phyloP scores from a whole-genome alignment of 257 asterid genomes.

The Knoxia roxburghii region DNA sequence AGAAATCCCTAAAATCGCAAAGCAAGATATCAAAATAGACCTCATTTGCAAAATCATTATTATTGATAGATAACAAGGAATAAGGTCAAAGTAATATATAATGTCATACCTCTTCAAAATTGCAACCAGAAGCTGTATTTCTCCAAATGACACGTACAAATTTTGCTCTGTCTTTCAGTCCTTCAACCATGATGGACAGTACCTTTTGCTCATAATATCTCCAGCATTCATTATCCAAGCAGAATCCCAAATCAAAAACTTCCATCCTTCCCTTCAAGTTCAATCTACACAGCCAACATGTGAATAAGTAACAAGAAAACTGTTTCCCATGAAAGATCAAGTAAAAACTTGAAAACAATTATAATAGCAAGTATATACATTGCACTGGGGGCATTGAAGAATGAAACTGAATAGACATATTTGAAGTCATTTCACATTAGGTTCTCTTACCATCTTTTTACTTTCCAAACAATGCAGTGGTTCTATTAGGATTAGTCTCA shows the following conservation, averaged over 20 bases:
- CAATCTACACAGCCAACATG: slow-evolving; percentile 48
- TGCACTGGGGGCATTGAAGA: neutral
- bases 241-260: slow-evolving; percentile 57
- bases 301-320: slow-evolving; percentile 22
- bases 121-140: slow-evolving; percentile 47
- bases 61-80: slow-evolving; percentile 12
- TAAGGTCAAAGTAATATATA: too few species aligned
- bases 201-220: slow-evolving; percentile 86
- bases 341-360: neutral
- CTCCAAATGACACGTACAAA: slow-evolving; percentile 80
- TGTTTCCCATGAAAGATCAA: neutral
- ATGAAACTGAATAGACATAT: neutral
- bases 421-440: neutral
- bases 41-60: slow-evolving; percentile 9
- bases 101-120: slow-evolving; percentile 69
- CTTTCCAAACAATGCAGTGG: neutral
- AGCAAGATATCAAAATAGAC: slow-evolving; percentile 7
- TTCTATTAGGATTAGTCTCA: neutral
- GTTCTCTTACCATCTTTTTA: neutral
- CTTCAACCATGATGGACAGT: slow-evolving; percentile 54
- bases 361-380: neutral
- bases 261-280: slow-evolving; percentile 58
- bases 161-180: slow-evolving; percentile 76
- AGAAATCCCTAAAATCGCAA: slow-evolving; percentile 57
- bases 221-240: slow-evolving; percentile 96